Conservation (phyloP, 176 grass and related monocot genomes). For the Hsuehochloa calcarea region DNA sequence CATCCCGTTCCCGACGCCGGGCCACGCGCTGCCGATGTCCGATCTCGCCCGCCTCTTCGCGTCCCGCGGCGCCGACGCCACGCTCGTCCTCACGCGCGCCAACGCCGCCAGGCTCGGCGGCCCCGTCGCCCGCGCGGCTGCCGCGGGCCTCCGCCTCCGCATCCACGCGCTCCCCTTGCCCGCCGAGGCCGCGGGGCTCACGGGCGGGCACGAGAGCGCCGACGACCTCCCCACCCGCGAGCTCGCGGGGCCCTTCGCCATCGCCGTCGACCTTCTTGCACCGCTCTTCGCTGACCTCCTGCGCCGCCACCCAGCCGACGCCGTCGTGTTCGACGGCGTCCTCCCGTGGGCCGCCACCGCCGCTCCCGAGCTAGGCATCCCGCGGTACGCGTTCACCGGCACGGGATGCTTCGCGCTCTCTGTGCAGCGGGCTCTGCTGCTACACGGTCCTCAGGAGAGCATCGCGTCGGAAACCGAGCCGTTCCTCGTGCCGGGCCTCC, state of each 20-base stretch:
- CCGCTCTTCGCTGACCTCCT: conserved; percentile 44
- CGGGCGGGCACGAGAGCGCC: conserved; percentile 45
- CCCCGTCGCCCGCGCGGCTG: conserved; percentile 30
- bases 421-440: conserved; percentile 44
- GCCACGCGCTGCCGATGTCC: conserved; percentile 63
- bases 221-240: conserved; percentile 52
- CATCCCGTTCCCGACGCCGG: conserved; percentile 64
- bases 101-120: conserved; percentile 42
- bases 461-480: conserved; percentile 37
- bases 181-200: conserved; percentile 34
- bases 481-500: conserved; percentile 51
- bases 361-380: conserved; percentile 42
- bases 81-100: conserved; percentile 41
- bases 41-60: conserved; percentile 58
- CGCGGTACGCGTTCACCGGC: conserved; percentile 59
- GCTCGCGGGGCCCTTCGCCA: conserved; percentile 41
- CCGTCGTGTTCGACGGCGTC: conserved; percentile 57
- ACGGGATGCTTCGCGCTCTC: conserved; percentile 72
- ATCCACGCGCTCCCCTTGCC: conserved; percentile 31
- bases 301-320: conserved; percentile 31
- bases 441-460: conserved; percentile 37
- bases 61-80: conserved; percentile 46
- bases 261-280: conserved; percentile 57
- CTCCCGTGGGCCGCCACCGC: conserved; percentile 61
- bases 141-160: conserved; percentile 28